A percentile compares a stretch with the other conserved stretches of the same genome.
phyloP scores from a whole-genome alignment of 1,284 basidiomycete genomes.

The Microbotryomycetes sp. region DNA sequence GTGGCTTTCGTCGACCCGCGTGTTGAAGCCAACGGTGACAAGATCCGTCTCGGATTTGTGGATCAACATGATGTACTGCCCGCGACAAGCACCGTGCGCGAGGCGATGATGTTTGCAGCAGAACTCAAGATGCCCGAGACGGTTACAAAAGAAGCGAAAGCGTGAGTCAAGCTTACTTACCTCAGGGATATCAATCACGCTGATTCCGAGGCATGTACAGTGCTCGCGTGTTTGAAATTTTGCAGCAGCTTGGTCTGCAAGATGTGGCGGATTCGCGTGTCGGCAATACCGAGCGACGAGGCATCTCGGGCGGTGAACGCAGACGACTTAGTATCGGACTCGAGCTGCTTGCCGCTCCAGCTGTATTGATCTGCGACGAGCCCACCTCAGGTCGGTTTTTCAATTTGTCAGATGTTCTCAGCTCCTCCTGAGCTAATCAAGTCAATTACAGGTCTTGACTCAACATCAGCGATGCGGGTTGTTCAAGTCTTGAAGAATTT shows the following conservation, averaged over 20 bases:
- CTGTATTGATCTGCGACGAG: slow-evolving; percentile 59
- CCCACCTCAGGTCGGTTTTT: slow-evolving; percentile 47
- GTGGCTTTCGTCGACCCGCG: slow-evolving; percentile 50
- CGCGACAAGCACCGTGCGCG: slow-evolving; percentile 54
- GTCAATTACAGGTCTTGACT: slow-evolving; percentile 60
- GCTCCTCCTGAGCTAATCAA: slow-evolving; percentile 7
- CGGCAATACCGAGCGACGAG: slow-evolving; percentile 57
- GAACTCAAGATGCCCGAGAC: slow-evolving; percentile 73
- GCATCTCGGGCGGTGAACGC: slow-evolving; percentile 60
- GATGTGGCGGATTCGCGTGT: slow-evolving; percentile 66
- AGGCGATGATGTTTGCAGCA: slow-evolving; percentile 77
- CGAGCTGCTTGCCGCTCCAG: slow-evolving; percentile 57
- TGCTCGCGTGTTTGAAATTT: slow-evolving; percentile 59
- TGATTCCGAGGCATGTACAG: background rate
- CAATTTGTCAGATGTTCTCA: background rate
- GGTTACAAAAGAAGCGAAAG: slow-evolving; percentile 60
- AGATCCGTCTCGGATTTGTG: slow-evolving; percentile 67
- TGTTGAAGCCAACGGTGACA: slow-evolving; percentile 48
- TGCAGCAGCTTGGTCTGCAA: slow-evolving; percentile 67
- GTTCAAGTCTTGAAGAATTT: slow-evolving; percentile 66
- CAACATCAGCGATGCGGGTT: slow-evolving; percentile 74
- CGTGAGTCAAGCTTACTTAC: slow-evolving; percentile 15
- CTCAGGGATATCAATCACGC: background rate
- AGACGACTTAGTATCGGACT: slow-evolving; percentile 59
- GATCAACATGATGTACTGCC: slow-evolving; percentile 52